Conservation (phyloP, 2,329 filamentous ascomycete species). For the Sporothrix inflata region DNA sequence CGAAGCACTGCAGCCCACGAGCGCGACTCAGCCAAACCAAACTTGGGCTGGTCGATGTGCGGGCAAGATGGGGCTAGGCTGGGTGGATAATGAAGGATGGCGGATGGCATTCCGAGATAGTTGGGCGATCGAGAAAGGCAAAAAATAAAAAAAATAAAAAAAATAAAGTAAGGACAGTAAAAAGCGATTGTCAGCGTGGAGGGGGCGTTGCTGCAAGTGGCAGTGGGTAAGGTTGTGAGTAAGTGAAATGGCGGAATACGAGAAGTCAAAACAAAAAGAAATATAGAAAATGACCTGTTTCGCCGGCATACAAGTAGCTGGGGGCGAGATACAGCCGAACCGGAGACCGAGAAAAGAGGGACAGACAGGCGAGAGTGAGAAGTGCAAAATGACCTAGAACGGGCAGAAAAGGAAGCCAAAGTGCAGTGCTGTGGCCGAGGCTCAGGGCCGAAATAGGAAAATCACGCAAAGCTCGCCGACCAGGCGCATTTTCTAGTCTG, state of each 20-base stretch:
- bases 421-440: conserved; percentile 17
- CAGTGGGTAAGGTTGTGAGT: not conserved
- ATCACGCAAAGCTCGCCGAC: conserved; percentile 11
- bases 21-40: not conserved
- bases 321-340: not conserved
- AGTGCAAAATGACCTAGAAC: conserved; percentile 19
- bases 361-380: not conserved
- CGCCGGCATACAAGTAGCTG: not conserved
- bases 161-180: not conserved
- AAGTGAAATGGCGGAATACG: conserved; percentile 11
- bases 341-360: not conserved
- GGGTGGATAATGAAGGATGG: conserved; percentile 4
- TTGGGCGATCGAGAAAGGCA: conserved; percentile 4
- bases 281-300: not conserved
- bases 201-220: not conserved
- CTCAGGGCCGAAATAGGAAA: conserved; percentile 24
- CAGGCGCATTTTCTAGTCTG: not conserved
- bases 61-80: not conserved
- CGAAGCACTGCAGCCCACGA: not conserved
- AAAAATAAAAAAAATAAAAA: conserved; percentile 2
- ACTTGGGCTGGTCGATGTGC: conserved; percentile 2
- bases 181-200: not conserved
- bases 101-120: conserved; percentile 3
- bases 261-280: not conserved
- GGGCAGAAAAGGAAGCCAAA: conserved; percentile 22